Percentiles rank a stretch among this genome's conserved stretches.
These are phyloP conservation scores for Moniliella sp. DNA, from an alignment of 1,284 basidiomycete species.

Conservation along the genomic window DNA sequence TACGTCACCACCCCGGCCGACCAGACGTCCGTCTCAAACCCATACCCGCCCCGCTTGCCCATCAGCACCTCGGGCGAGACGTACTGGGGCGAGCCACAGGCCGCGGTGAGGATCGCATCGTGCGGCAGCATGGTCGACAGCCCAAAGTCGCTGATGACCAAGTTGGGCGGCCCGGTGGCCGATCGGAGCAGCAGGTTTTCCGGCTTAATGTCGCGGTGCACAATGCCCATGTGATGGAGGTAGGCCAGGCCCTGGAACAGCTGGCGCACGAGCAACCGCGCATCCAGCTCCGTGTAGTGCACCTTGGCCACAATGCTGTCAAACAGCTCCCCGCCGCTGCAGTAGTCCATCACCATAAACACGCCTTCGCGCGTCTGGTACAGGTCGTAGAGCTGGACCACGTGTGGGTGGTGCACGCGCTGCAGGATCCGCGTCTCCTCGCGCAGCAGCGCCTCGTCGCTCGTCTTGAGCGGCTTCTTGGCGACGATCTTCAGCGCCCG, in stretches of 20 bases:
- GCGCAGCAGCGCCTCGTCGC: slow-evolving; percentile 7
- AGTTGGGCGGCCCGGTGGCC: slow-evolving; percentile 36
- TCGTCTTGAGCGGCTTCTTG: slow-evolving; percentile 24
- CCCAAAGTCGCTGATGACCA: slow-evolving; percentile 31
- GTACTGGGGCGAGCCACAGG: slow-evolving; percentile 30
- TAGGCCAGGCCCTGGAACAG: slow-evolving; percentile 24
- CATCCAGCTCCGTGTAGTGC: slow-evolving; percentile 28
- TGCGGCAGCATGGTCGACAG: slow-evolving; percentile 26
- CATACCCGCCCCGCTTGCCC: slow-evolving; percentile 27
- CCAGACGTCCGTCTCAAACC: slow-evolving; percentile 26
- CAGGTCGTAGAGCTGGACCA: slow-evolving; percentile 88
- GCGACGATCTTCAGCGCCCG: slow-evolving; percentile 31
- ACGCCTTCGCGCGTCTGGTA: slow-evolving; percentile 83
- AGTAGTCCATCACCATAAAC: slow-evolving; percentile 92
- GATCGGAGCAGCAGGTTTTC: slow-evolving; percentile 28
- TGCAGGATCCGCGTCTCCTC: slow-evolving; percentile 38
- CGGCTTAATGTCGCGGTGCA: slow-evolving; percentile 30
- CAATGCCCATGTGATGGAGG: slow-evolving; percentile 24
- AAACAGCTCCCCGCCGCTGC: slow-evolving; percentile 53
- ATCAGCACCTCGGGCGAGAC: slow-evolving; percentile 29
- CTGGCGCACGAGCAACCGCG: slow-evolving; percentile 23
- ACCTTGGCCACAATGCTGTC: slow-evolving; percentile 36
- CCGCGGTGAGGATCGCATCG: slow-evolving; percentile 29
- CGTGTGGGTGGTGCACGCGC: slow-evolving; percentile 75
- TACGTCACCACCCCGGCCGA: slow-evolving; percentile 31